Evolutionary conservation across 2,329 filamentous ascomycete genomes (phyloP).

Genomic region (Tolypocladium album): DNA sequence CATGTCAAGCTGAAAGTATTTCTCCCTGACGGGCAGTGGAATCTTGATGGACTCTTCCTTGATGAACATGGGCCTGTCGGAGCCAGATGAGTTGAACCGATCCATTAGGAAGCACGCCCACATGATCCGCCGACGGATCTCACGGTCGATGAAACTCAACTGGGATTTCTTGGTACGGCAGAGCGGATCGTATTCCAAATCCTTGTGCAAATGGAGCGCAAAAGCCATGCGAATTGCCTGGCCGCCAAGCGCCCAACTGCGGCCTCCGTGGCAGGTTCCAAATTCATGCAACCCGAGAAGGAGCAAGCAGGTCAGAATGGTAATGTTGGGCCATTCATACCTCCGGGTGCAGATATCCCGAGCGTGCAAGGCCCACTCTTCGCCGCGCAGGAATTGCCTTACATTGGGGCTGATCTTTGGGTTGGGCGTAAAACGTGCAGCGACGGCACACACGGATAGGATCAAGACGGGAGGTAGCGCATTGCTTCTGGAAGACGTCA

Average conservation of each 20-base stretch:
- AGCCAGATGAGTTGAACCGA: constrained; percentile 91
- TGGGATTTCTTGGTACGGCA: constrained; percentile 51
- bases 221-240: constrained; percentile 97
- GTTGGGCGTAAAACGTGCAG: constrained; percentile 89
- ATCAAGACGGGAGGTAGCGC: constrained; percentile 81
- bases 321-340: constrained; percentile 94
- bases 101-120: constrained; percentile 99
- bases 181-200: constrained; percentile 72
- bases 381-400: constrained; percentile 70
- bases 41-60: constrained; percentile 83
- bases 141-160: constrained; percentile 82
- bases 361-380: constrained; percentile 83
- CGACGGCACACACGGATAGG: constrained; percentile 87
- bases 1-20: constrained; percentile 83
- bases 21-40: constrained; percentile 83
- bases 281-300: constrained; percentile 90
- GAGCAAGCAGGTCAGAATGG: constrained; percentile 81
- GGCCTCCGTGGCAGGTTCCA: constrained; percentile 88
- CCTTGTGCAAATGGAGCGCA: constrained; percentile 84
- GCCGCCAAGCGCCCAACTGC: constrained; percentile 91
- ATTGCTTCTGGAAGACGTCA: constrained; percentile 15
- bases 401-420: constrained; percentile 66
- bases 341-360: constrained; percentile 76
- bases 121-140: constrained; percentile 90
- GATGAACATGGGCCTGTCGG: constrained; percentile 83